A percentile compares a stretch with the other conserved stretches of the same genome.
Conservation (phyloP, 768 basidiomycete genomes). For the Rhodosporidiobolus sp. region DNA sequence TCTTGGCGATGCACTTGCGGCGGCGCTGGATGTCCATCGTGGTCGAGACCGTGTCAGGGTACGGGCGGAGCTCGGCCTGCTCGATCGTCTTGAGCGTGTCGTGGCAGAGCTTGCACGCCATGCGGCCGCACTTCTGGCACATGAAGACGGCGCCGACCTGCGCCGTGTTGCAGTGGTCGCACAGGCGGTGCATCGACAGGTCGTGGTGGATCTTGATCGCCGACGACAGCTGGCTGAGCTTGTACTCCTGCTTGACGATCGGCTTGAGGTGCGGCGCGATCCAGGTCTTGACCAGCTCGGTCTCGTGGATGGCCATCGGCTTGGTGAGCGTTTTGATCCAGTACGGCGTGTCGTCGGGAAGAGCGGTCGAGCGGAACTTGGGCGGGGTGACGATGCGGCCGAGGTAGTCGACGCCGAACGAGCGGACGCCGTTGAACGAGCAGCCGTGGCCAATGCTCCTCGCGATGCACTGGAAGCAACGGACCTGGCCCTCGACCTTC, state of each 20-base stretch:
- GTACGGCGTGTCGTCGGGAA: conserved; percentile 9
- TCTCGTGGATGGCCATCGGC: conserved; percentile 10
- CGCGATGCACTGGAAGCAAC: conserved; percentile 37
- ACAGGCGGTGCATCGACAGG: conserved; percentile 12
- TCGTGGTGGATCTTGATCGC: conserved; percentile 12
- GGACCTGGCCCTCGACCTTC: conserved; percentile 22
- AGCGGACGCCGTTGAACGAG: conserved; percentile 30
- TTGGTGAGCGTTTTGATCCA: conserved; percentile 14
- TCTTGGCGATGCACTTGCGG: conserved; percentile 35
- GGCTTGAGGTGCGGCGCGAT: conserved; percentile 6
- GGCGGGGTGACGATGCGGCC: conserved; percentile 9
- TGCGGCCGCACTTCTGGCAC: conserved; percentile 32
- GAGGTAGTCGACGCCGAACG: conserved; percentile 25
- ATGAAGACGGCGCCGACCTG: conserved; percentile 19
- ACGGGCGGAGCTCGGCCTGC: neutral
- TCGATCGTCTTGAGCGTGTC: conserved; percentile 11
- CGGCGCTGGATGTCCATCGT: conserved; percentile 20
- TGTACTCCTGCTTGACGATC: conserved; percentile 16
- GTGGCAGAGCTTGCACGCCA: conserved; percentile 21
- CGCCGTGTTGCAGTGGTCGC: conserved; percentile 30
- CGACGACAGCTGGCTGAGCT: neutral
- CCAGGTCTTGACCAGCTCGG: conserved; percentile 28
- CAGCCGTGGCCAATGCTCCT: conserved; percentile 26
- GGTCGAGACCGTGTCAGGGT: neutral
- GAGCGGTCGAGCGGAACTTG: conserved; percentile 1